A percentile compares a stretch with the other conserved stretches of the same genome.
These are phyloP conservation scores for Penicillium angulare DNA, from an alignment of 495 filamentous ascomycete genomes.

Conservation along the genomic window DNA sequence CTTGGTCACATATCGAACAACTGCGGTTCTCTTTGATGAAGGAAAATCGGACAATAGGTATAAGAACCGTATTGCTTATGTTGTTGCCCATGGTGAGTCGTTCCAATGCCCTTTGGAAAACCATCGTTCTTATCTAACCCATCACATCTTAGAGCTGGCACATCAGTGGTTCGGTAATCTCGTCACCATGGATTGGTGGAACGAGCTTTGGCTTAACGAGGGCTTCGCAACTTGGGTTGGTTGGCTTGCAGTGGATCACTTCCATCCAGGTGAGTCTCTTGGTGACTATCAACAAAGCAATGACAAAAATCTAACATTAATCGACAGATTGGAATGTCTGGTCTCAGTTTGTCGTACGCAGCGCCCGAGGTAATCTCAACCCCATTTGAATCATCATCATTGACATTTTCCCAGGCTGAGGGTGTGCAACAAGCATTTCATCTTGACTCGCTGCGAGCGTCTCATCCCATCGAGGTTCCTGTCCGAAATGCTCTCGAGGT, in stretches of 20 bases:
- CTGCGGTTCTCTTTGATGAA: slow-evolving; percentile 89
- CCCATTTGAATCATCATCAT: slow-evolving; percentile 21
- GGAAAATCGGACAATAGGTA: slow-evolving; percentile 82
- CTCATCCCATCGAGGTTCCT: slow-evolving; percentile 92
- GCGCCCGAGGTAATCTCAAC: slow-evolving; percentile 50
- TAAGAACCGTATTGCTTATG: slow-evolving; percentile 89
- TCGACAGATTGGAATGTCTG: slow-evolving; percentile 82
- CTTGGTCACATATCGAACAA: slow-evolving; percentile 91
- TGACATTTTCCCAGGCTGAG: slow-evolving; percentile 61
- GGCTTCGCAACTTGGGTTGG: slow-evolving; percentile 98
- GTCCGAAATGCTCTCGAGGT: slow-evolving; percentile 88
- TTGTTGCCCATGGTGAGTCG: slow-evolving; percentile 69
- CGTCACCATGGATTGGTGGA: slow-evolving; percentile 82
- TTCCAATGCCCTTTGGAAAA: not conserved
- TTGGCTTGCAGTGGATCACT: slow-evolving; percentile 87
- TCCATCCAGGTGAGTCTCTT: slow-evolving; percentile 68
- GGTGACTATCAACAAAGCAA: too few relatives aligned
- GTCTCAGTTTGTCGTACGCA: slow-evolving; percentile 85
- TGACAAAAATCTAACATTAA: not conserved
- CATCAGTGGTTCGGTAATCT: slow-evolving; percentile 99
- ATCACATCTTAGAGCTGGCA: slow-evolving; percentile 63
- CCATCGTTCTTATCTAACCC: slow-evolving; percentile 5
- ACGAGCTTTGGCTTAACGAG: slow-evolving; percentile 94
- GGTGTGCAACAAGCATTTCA: slow-evolving; percentile 86
- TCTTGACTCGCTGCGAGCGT: slow-evolving; percentile 83